Evolutionary conservation across 371 early-diverging fungal species (phyloP), one percentile per base, ranked within the genome.

Genomic region (Batrachochytrium dendrobatidis): DNA sequence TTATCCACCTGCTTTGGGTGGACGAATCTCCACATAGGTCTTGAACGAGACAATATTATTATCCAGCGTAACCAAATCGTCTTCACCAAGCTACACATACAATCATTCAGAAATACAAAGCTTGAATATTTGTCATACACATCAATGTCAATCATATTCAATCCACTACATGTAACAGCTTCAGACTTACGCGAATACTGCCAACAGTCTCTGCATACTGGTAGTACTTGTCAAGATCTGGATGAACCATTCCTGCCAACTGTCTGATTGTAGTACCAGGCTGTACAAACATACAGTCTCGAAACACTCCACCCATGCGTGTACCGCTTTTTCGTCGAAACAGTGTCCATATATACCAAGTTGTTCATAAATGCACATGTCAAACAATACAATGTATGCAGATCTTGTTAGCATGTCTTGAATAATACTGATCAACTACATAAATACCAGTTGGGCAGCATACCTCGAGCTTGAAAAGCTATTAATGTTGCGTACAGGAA

Each of bases 171-270:
- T 34, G 49, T 45, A 31, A 29, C 51, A n/a, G n/a, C n/a, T n/a
- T n/a, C n/a, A n/a, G n/a, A 59, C 63, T 70, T 69, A 89, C 83
- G 80, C 86, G 72, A 26, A 83, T 72, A 34, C 74, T 73, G 22
- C 88, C 90, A 6, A 86, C 77, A 0, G 87, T 86, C 57, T 89
- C 90, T 0, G 86, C 85, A 30, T 84, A 86, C 10, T 75, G 74
- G 34, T 84, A 87, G 34, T 76, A 77, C 54, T 76, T 75, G 20
- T 85, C 84, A 29, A 86, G 66, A 51, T 83, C 84, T 5, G 81
- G 83, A 34, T 84, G 83, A 30, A 89, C 69, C 60, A 78, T 81
- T 30, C 71, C 69, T 20, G 90, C 89, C 69, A 89, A 76, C 66
- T 85, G 83, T 22, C 85, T 72, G 18, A 89, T 87, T 0, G 85